Base-by-base conservation (phyloP, 495 filamentous ascomycete species). In the Penicillium macrosclerotiorum region DNA sequence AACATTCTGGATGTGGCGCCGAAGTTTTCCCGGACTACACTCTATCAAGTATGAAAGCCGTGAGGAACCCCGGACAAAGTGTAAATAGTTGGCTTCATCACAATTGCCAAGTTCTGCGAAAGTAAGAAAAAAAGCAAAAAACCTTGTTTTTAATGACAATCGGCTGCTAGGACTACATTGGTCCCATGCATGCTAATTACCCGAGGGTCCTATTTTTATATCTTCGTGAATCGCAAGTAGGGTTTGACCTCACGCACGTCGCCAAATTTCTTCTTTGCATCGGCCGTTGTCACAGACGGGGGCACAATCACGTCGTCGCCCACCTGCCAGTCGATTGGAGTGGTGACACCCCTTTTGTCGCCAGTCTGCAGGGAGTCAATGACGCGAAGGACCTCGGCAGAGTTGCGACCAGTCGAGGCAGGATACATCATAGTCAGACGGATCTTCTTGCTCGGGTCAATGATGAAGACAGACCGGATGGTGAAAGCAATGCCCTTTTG, bases 401-500 rank as follows among this genome's bases (percentile, higher is more conserved):
- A 87, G 76, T 97, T 98, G 60, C 93, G 89, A 64, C 93, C 94
- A 22, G 94, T 97, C 32, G 90, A 96, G 45, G 94, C 93, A 13
- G 94, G 94, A 80, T 96, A 98, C 57, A 90, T 85, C 51, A 97
- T 80, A 68, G 95, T 96, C 60, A 90, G 83, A 59, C 93, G 90
- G 71, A 97, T 96, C 57, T 84, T 90, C 83, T 97, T 96, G 80
- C 85, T 95, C 44, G 93, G 94, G 77, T 97, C 93, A 69, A 98
- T 94, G 76, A 97, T 77, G 80, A 97, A 98, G 71, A 97, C 94
- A 53, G 89, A 95, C 63, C 93, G 91, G 77, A 98, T 96, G 65
- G 93, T 97, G 74, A 97, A 95, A 45, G 93, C 90, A 59, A 95
- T 90, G 47, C 90, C 93, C 83, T 97, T 97, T 61, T 81, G 74